A percentile compares a stretch with the other conserved stretches of the same genome.
Evolutionary conservation across 306 rosid species (phyloP).

Genomic region (Rubus idaeus): DNA sequence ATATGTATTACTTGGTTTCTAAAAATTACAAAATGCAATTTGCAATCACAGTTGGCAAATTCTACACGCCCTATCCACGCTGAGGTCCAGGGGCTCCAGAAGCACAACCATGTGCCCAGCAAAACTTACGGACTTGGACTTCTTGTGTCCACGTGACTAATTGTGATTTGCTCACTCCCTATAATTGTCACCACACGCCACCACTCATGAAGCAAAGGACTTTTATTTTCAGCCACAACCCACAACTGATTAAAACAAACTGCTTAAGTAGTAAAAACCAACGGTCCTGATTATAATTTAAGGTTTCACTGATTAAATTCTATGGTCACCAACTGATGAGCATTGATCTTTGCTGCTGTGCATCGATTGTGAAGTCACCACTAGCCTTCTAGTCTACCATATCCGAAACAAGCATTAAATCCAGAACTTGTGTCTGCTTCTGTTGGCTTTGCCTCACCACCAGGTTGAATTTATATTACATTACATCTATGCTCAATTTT

Average conservation of each 20-base stretch:
- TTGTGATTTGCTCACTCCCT: background rate
- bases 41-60: background rate
- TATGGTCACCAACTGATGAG: constrained; percentile 4
- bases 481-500: background rate
- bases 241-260: background rate
- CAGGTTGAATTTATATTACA: constrained; percentile 12
- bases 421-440: constrained; percentile 1
- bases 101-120: background rate
- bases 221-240: constrained; percentile 7
- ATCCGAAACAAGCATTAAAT: constrained; percentile 13
- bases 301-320: constrained; percentile 6
- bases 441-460: background rate
- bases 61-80: constrained; percentile 18
- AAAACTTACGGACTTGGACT: background rate
- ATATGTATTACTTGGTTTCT: background rate
- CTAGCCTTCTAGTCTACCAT: background rate
- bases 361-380: constrained; percentile 16
- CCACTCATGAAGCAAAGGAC: background rate
- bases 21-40: background rate
- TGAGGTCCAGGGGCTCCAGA: background rate
- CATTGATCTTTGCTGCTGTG: background rate
- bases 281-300: constrained; percentile 6
- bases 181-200: background rate
- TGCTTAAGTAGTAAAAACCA: background rate
- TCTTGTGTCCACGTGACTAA: constrained; percentile 17